Evolutionary conservation across 495 filamentous ascomycete genomes (phyloP).

Genomic region (Sphaerosporella brunnea): DNA sequence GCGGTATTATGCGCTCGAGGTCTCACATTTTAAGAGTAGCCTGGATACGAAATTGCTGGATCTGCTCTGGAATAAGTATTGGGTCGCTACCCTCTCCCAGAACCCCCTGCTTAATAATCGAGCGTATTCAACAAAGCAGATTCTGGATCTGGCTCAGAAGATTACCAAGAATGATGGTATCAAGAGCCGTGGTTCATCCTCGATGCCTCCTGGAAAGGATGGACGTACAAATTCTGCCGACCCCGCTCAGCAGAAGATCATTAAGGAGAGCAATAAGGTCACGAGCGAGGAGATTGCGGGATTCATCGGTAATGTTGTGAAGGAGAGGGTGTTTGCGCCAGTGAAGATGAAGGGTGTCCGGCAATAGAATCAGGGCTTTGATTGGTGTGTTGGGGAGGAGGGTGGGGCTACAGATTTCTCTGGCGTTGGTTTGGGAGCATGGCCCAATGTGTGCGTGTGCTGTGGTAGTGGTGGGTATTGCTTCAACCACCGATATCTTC

Average conservation of each 20-base stretch:
- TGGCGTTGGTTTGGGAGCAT: no score
- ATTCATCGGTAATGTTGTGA: constrained; percentile 62
- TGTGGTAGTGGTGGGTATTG: no score
- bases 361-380: no score
- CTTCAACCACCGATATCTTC: no score
- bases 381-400: no score
- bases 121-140: constrained; percentile 83
- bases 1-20: constrained; percentile 77
- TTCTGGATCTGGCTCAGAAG: constrained; percentile 70
- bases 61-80: constrained; percentile 97
- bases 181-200: constrained; percentile 6
- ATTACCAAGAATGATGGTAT: constrained; percentile 39
- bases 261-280: constrained; percentile 62
- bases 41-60: constrained; percentile 74
- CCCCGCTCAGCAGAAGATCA: constrained; percentile 57
- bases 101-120: constrained; percentile 82
- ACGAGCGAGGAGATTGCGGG: constrained; percentile 74
- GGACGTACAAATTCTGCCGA: constrained; percentile 29
- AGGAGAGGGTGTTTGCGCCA: constrained; percentile 69
- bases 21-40: constrained; percentile 81
- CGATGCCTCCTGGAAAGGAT: constrained; percentile 6
- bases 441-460: no score
- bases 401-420: no score
- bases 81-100: constrained; percentile 95
- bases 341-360: no score